Evolutionary conservation across 1,284 basidiomycete genomes (phyloP).

Genomic region (Ustilago curta): DNA sequence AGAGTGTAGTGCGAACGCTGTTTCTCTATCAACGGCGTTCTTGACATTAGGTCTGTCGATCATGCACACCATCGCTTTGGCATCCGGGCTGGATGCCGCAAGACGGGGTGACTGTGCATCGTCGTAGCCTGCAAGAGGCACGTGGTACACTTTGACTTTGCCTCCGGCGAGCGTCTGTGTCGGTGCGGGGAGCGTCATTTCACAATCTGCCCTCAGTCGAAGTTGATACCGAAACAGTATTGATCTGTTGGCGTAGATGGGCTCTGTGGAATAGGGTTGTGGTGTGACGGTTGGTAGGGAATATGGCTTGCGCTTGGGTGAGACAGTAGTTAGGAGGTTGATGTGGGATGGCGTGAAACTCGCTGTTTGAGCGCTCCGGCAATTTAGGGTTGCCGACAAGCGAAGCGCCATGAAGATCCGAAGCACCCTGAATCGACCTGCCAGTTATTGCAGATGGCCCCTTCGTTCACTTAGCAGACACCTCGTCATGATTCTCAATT

Average conservation of each 20-base stretch:
- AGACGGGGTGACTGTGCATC: slow-evolving; percentile 26
- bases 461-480: not conserved
- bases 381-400: slow-evolving; percentile 10
- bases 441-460: too few species aligned
- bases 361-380: slow-evolving; percentile 1
- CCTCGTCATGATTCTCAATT: not conserved
- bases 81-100: not conserved
- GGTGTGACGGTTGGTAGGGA: not conserved
- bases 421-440: not conserved
- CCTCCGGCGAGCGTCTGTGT: slow-evolving; percentile 20
- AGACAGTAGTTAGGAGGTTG: not conserved
- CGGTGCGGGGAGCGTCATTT: slow-evolving; percentile 12
- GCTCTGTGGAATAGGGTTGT: too few species aligned
- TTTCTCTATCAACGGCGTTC: slow-evolving; percentile 40
- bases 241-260: not conserved
- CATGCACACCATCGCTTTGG: slow-evolving; percentile 37
- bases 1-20: slow-evolving; percentile 27
- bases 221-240: not conserved
- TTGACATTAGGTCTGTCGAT: slow-evolving; percentile 32
- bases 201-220: not conserved
- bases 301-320: too few species aligned
- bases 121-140: slow-evolving; percentile 17
- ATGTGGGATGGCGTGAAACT: not conserved
- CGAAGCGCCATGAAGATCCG: not conserved
- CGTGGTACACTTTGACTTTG: slow-evolving; percentile 37